These are phyloP conservation scores for Trichoderma sp. DNA, from an alignment of 2,329 filamentous ascomycete species.

Conservation along the genomic window DNA sequence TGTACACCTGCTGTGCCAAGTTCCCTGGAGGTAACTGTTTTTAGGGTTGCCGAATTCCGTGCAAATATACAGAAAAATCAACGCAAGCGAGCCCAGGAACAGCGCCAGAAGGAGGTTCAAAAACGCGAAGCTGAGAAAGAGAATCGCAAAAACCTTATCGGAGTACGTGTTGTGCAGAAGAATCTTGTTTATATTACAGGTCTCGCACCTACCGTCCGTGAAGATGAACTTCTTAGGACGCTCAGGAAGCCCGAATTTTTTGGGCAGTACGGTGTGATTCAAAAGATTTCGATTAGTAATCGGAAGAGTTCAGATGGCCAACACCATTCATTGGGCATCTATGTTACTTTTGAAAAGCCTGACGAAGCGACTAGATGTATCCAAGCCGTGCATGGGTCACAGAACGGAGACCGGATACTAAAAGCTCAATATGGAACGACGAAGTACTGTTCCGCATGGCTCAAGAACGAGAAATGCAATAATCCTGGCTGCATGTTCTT, in stretches of 20 bases:
- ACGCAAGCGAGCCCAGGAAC: constrained; percentile 80
- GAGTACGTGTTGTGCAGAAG: constrained; percentile 94
- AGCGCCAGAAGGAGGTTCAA: constrained; percentile 89
- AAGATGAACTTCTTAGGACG: constrained; percentile 88
- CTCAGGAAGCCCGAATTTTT: constrained; percentile 91
- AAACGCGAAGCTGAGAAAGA: constrained; percentile 95
- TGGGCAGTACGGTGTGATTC: constrained; percentile 95
- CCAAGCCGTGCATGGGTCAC: constrained; percentile 83
- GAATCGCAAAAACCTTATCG: constrained; percentile 92
- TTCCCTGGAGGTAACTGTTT: constrained; percentile 13
- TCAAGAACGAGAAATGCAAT: constrained; percentile 89
- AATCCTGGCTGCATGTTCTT: constrained; percentile 98
- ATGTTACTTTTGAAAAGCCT: constrained; percentile 95
- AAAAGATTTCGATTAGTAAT: constrained; percentile 98
- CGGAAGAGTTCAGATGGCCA: constrained; percentile 73
- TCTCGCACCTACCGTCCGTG: constrained; percentile 83
- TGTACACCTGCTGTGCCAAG: not conserved
- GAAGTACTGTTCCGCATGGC: constrained; percentile 96
- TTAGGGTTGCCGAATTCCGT: constrained; percentile 69
- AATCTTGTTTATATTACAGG: constrained; percentile 98
- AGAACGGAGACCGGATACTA: constrained; percentile 82
- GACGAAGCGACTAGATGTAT: constrained; percentile 90
- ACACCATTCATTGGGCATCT: constrained; percentile 89
- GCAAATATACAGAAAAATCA: constrained; percentile 83
- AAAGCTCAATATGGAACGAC: constrained; percentile 83